Evolutionary conservation across 139 green algal species (phyloP), one percentile per base, ranked within the genome.

Genomic region (Asterochloris sp.): DNA sequence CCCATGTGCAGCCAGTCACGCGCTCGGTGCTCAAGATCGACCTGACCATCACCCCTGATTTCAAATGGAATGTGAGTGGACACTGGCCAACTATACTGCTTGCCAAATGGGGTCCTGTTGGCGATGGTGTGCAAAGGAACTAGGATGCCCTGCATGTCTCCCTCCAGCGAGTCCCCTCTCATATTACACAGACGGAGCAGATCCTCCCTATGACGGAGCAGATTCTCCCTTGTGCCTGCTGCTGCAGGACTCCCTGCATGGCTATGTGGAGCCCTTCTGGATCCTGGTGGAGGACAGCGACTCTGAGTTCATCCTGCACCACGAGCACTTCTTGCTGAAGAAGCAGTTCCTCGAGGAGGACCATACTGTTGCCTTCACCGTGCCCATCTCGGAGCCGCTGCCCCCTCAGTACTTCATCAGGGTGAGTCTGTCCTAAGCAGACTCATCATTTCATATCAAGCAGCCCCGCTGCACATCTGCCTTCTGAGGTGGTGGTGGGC

Each of bases 391-490:
- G 14, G 97, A 99, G 87, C 97, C 97, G 11, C 88, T 99, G 81
- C 97, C 97, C 13, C 97, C 97, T 38, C 97, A 99, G 92, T 99
- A 98, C 90, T 99, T 99, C 78, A 86, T 99, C 27, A 83, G 83
- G 87, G 87, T 87, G 62, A 27, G 9, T 11, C 11, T 38, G 38
- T 54, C 38, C 38, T 54, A 6, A 6, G 38, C 38, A 54, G 38
- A 54, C 2, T 2, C 6, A 6, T 10, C 38, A n/a, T 54, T 54
- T 6, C 38, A 54, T 6, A 54, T 6, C 38, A 54, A 54, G 38
- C 38, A 54, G 38, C 38, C 38, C 38, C 6, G 38, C 38, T 54
- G 38, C 2, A 6, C 38, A 54, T 54, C 38, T 10, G 38, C 38
- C 38, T 54, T 54, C 38, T 54, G 38, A n/a, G 38, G 38, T 54